Evolutionary conservation across 2,329 filamentous ascomycete genomes (phyloP).

Genomic region (Chaetomiaceae sp.): DNA sequence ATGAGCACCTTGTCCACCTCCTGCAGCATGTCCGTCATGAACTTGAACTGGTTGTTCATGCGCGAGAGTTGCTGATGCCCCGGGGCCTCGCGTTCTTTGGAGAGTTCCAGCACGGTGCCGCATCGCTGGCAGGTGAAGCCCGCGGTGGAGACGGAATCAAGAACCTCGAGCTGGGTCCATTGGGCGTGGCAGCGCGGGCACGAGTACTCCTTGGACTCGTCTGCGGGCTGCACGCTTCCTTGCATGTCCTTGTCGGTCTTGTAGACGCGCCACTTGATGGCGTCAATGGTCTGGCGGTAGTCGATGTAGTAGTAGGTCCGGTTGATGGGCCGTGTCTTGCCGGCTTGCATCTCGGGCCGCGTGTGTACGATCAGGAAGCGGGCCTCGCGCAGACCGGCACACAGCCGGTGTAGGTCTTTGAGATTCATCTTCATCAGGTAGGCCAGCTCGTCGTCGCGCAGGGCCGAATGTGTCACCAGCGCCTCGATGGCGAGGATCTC

Average conservation of each 20-base stretch:
- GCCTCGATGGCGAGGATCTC: conserved; percentile 73
- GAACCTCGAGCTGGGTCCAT: conserved; percentile 84
- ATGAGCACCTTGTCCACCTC: conserved; percentile 71
- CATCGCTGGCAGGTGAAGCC: conserved; percentile 86
- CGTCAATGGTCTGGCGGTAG: conserved; percentile 89
- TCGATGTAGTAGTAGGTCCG: conserved; percentile 97
- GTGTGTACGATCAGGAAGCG: conserved; percentile 77
- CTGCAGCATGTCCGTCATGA: conserved; percentile 70
- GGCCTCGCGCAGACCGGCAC: conserved; percentile 78
- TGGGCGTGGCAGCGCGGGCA: conserved; percentile 78
- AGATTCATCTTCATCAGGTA: conserved; percentile 83
- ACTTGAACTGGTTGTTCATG: conserved; percentile 74
- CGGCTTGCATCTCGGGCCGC: conserved; percentile 72
- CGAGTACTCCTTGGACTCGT: conserved; percentile 87
- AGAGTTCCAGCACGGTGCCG: conserved; percentile 57
- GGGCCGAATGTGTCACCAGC: conserved; percentile 66
- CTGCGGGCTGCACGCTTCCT: conserved; percentile 70
- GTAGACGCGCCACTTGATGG: conserved; percentile 91
- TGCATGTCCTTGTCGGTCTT: conserved; percentile 86
- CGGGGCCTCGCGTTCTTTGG: conserved; percentile 63
- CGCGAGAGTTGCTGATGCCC: conserved; percentile 69
- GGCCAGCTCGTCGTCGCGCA: conserved; percentile 84
- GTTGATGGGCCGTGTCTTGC: conserved; percentile 74
- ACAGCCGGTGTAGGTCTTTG: conserved; percentile 87
- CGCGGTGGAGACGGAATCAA: conserved; percentile 65